Evolutionary conservation across 495 filamentous ascomycete species (phyloP).

Genomic region (Aspergillus funiculosus): DNA sequence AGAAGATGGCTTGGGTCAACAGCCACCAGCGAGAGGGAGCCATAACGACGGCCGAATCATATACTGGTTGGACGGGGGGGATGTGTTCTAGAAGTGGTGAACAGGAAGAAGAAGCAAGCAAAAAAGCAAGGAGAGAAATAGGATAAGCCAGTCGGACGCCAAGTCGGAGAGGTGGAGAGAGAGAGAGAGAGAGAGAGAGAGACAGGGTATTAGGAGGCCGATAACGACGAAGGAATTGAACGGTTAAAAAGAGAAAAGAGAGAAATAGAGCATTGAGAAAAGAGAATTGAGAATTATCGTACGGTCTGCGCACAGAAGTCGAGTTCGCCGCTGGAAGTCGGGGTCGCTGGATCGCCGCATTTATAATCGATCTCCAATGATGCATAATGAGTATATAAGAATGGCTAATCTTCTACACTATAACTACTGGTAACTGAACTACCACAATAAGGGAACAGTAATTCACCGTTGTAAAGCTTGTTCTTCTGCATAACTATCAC

Average conservation of each 20-base stretch:
- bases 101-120: conserved; percentile 1
- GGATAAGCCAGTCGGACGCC: not conserved
- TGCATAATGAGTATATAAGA: too few species aligned
- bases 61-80: not conserved
- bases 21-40: conserved; percentile 60
- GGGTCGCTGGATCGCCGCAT: too few species aligned
- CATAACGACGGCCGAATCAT: conserved; percentile 26
- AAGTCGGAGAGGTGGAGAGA: not conserved
- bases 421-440: too few species aligned
- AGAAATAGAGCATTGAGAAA: not conserved
- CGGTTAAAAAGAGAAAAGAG: not conserved
- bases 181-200: not conserved
- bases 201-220: not conserved
- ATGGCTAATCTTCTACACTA: too few species aligned
- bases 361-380: too few species aligned
- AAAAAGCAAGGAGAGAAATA: not conserved
- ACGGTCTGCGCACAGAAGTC: too few species aligned
- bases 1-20: conserved; percentile 64
- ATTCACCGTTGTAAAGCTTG: too few species aligned
- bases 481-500: too few species aligned
- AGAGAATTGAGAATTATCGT: too few species aligned
- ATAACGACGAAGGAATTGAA: not conserved
- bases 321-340: too few species aligned
- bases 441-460: too few species aligned
- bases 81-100: not conserved